Evolutionary conservation across 148 eudicot genomes (phyloP).

Genomic region (Camellia lanceoleosa): DNA sequence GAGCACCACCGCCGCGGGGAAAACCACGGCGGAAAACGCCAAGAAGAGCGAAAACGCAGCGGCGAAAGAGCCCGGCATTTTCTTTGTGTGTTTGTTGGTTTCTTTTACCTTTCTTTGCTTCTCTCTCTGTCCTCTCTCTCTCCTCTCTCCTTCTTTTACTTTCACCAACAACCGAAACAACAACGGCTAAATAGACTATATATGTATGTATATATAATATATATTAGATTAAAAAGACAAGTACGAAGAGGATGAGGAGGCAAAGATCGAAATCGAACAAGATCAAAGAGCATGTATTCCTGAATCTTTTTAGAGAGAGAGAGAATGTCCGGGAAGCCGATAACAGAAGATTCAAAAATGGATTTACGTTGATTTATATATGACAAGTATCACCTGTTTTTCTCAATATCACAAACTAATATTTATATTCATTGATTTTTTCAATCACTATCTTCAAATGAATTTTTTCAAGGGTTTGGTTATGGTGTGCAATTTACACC

Average conservation of each 20-base stretch:
- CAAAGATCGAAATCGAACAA: slow-evolving; percentile 4
- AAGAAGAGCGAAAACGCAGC: slow-evolving; percentile 32
- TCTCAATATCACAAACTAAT: no score
- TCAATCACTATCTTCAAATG: no score
- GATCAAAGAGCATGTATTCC: not conserved
- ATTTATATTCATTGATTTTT: no score
- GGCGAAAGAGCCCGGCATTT: slow-evolving; percentile 24
- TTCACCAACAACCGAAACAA: slow-evolving; percentile 12
- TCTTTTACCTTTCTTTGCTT: not conserved
- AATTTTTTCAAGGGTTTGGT: no score
- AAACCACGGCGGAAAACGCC: not conserved
- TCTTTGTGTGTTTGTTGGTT: not conserved
- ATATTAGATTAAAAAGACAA: not conserved
- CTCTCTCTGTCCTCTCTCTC: not conserved
- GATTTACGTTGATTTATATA: not conserved
- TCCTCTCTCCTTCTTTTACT: slow-evolving; percentile 1
- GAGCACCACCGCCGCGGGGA: slow-evolving; percentile 25
- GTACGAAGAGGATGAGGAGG: not conserved
- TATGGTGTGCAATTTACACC: no score
- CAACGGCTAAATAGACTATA: slow-evolving; percentile 2
- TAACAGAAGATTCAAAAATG: slow-evolving; percentile 1
- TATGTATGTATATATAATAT: no score
- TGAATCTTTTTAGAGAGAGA: not conserved
- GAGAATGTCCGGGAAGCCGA: not conserved
- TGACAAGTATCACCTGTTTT: no score